Conservation (phyloP, 2,329 filamentous ascomycete species). For the Alternaria postmessia region DNA sequence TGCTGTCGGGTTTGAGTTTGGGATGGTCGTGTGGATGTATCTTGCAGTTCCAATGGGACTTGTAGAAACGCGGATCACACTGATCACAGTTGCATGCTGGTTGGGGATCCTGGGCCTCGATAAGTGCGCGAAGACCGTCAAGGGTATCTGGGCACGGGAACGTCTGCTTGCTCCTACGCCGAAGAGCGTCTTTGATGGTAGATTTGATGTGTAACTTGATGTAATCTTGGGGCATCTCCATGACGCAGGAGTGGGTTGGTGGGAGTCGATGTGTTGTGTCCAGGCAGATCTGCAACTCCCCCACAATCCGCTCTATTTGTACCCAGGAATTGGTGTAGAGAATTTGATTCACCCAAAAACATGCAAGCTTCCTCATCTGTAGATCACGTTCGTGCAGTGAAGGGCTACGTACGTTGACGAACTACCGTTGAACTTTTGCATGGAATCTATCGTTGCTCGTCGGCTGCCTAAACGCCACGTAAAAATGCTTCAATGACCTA, state of each 20-base stretch:
- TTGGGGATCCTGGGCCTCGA: background rate
- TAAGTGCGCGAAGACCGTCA: background rate
- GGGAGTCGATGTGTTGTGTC: background rate
- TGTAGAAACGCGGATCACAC: background rate
- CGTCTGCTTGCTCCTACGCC: background rate
- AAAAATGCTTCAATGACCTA: constrained; percentile 62
- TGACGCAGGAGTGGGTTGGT: background rate
- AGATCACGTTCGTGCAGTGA: background rate
- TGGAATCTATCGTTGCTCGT: background rate
- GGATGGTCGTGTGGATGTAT: background rate
- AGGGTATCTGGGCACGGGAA: background rate
- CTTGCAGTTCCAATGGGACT: background rate
- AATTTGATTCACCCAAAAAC: background rate
- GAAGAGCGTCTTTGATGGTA: background rate
- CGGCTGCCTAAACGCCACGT: background rate
- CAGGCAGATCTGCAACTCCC: background rate
- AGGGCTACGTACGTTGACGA: background rate
- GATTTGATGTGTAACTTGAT: background rate
- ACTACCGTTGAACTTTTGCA: background rate
- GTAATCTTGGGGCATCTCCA: background rate
- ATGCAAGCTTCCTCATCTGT: background rate
- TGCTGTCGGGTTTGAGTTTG: constrained; percentile 4
- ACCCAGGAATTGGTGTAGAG: background rate
- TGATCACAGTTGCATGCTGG: background rate
- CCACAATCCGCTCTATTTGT: background rate